Base-by-base conservation (phyloP, 768 basidiomycete genomes). In the Leccinum rimulosum region DNA sequence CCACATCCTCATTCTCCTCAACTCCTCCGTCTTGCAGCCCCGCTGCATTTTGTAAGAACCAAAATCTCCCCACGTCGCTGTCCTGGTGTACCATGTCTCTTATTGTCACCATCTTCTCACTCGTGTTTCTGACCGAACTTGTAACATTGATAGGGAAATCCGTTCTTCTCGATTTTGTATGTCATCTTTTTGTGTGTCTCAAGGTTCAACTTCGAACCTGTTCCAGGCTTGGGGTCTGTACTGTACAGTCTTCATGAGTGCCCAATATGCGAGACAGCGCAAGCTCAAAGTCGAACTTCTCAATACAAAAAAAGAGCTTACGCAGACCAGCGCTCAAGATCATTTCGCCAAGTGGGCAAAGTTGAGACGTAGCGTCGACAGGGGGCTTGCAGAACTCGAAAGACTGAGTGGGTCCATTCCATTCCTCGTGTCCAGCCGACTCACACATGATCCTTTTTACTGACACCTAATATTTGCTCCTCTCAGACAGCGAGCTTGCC, bases 331-430 rank as follows among this genome's bases (percentile, higher is more conserved):
- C 66, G 91, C 94, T 17, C 97, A 98, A 71, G 95, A 98, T 69
- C 92, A 98, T 69, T 99, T 99, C 71, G 93, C 95, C 19, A 98
- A 94, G 76, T 98, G 97, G 96, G 96, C 96, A 50, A 95, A 94
- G 76, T 76, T 98, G 69, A 78, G 91, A 66, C 76, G 97, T 64
- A 92, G 83, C 65, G 85, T 98, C 49, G 96, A 98, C 77, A 98
- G 96, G 74, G 92, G 89, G 19, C 74, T 97, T 17, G 83, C 86
- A 43, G 95, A 99, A 56, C 80, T 98, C 4, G 95, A 98, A 77
- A 89, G 88, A 73, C 80, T 94, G 61, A 98, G 95, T 98, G 74
- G 72, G 88, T 81, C 27, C 27, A 27, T 27, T 38, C 3, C 52
- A n/a, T 45, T 25, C 43, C 25, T 15, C 35, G 17, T 25, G 19